Percentiles rank a stretch among this genome's conserved stretches.
Evolutionary conservation across 1,284 basidiomycete genomes (phyloP).

Genomic region (Wallemia hederae): DNA sequence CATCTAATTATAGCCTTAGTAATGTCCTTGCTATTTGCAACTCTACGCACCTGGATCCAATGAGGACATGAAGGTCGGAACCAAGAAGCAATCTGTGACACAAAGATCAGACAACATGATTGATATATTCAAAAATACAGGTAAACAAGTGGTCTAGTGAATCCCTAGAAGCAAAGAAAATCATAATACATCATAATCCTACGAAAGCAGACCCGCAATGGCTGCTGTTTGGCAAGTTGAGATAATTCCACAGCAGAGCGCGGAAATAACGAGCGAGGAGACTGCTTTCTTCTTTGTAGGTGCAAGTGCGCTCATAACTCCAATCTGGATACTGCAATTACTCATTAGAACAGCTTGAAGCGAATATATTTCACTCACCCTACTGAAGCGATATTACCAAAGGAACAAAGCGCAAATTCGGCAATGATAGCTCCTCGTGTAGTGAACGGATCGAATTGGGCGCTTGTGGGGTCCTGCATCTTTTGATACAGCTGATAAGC

Average conservation of each 20-base stretch:
- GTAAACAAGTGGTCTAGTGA: background rate
- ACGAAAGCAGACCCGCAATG: conserved; percentile 11
- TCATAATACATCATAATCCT: background rate
- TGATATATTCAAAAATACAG: background rate
- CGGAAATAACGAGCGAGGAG: conserved; percentile 4
- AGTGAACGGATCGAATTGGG: background rate
- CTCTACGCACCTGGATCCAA: no score
- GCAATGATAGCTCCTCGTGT: conserved; percentile 1
- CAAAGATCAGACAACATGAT: background rate
- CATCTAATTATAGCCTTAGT: no score
- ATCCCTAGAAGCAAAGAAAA: no score
- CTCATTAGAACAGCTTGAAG: conserved; percentile 8
- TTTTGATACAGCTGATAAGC: background rate
- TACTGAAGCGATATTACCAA: conserved; percentile 11
- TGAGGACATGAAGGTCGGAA: background rate
- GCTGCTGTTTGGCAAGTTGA: conserved; percentile 15
- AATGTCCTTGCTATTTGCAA: no score
- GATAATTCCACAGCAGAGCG: conserved; percentile 8
- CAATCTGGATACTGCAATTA: conserved; percentile 17
- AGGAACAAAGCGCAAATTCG: conserved; percentile 15
- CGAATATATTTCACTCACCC: background rate
- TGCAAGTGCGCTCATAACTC: conserved; percentile 12
- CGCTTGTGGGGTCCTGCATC: background rate
- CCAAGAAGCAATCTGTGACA: background rate
- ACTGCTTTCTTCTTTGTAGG: background rate